phyloP scores from a whole-genome alignment of 495 filamentous ascomycete genomes.

The Xylaria telfairii region DNA sequence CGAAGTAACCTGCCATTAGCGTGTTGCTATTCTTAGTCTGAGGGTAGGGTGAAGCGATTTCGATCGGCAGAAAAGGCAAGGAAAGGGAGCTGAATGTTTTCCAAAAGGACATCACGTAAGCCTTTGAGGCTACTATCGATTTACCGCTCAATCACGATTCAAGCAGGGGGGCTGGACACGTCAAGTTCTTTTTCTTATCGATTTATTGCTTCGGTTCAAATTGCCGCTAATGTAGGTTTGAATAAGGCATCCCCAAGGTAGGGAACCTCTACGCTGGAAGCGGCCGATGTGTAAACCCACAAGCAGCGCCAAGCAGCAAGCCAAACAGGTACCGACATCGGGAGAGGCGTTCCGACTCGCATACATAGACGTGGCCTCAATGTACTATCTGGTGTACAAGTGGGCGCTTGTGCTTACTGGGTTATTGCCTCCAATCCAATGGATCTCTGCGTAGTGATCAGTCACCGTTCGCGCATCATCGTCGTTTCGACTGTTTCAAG shows the following conservation, averaged over 20 bases:
- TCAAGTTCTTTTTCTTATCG: background rate
- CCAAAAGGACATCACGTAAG: conserved; percentile 12
- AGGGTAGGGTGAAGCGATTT: background rate
- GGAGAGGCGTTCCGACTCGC: conserved; percentile 25
- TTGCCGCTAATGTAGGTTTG: conserved; percentile 7
- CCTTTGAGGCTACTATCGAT: background rate
- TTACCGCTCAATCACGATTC: background rate
- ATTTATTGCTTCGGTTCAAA: background rate
- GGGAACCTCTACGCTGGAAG: conserved; percentile 4
- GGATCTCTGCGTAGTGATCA: background rate
- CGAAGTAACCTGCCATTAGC: background rate
- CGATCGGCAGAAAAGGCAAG: background rate
- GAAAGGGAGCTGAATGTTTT: background rate
- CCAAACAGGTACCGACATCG: conserved; percentile 23
- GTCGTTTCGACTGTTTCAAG: conserved; percentile 1
- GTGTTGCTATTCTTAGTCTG: background rate
- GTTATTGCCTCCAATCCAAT: background rate
- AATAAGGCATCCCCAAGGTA: background rate
- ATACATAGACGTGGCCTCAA: conserved; percentile 16
- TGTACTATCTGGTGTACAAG: background rate
- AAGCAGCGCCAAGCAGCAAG: conserved; percentile 9
- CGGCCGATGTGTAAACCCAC: background rate
- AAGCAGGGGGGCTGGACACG: background rate
- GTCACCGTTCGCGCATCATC: conserved; percentile 7
- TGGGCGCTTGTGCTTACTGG: conserved; percentile 7